phyloP scores from a whole-genome alignment of 1,284 basidiomycete species.

The Volvariella volvacea region DNA sequence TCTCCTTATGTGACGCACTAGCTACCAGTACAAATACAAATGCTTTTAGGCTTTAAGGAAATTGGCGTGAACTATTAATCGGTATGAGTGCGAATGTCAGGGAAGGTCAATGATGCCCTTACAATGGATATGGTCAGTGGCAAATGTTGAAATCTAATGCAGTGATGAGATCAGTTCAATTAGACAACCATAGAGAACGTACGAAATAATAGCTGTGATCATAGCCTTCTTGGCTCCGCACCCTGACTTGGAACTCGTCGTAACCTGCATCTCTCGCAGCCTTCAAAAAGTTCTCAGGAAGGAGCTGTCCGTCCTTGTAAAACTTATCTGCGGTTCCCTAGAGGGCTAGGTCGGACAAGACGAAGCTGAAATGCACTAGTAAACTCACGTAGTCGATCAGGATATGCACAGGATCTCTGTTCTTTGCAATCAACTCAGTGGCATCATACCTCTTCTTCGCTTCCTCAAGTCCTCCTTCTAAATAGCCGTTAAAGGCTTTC shows the following conservation, averaged over 20 bases:
- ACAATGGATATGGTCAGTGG: conserved; percentile 61
- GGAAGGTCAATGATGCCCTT: conserved; percentile 17
- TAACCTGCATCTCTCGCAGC: conserved; percentile 71
- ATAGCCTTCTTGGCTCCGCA: conserved; percentile 83
- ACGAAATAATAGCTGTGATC: conserved; percentile 95
- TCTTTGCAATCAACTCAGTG: conserved; percentile 70
- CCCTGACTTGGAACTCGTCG: conserved; percentile 69
- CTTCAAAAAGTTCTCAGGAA: conserved; percentile 84
- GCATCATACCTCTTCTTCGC: conserved; percentile 78
- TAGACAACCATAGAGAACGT: conserved; percentile 31
- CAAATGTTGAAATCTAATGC: conserved; percentile 68
- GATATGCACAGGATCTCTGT: conserved; percentile 67
- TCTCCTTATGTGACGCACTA: neutral
- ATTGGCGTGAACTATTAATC: conserved; percentile 61
- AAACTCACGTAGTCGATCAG: conserved; percentile 77
- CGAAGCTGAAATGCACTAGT: neutral
- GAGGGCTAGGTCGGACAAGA: neutral
- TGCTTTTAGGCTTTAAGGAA: conserved; percentile 60
- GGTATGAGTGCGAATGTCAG: conserved; percentile 7
- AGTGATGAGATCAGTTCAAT: conserved; percentile 39
- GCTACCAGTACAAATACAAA: neutral
- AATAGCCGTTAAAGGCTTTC: conserved; percentile 90
- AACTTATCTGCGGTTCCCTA: conserved; percentile 86
- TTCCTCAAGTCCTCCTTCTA: conserved; percentile 73
- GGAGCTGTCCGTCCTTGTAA: conserved; percentile 79